These are phyloP conservation scores for Suhomyces wounanorum DNA, from an alignment of 1,139 yeast genomes.

Conservation along the genomic window DNA sequence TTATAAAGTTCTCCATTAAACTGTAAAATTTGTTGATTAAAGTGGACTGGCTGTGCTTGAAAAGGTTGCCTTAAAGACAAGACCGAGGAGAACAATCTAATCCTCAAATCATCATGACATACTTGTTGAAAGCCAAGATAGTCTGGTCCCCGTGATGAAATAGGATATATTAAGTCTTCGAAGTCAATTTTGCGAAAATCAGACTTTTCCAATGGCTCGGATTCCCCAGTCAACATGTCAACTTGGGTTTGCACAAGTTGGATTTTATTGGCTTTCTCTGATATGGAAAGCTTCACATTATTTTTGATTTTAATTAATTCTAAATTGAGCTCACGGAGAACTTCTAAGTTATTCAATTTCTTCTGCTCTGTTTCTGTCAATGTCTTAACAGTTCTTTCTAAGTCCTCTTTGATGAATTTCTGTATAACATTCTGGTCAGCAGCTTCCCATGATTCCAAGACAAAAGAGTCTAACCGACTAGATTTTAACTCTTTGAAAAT, in stretches of 20 bases:
- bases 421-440: slow-evolving; percentile 17
- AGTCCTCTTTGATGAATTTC: slow-evolving; percentile 20
- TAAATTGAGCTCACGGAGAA: slow-evolving; percentile 25
- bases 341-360: slow-evolving; percentile 30
- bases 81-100: slow-evolving; percentile 63
- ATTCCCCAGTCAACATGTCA: slow-evolving; percentile 1
- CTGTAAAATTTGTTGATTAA: slow-evolving; percentile 47
- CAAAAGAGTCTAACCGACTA: background rate
- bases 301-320: slow-evolving; percentile 30
- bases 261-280: slow-evolving; percentile 16
- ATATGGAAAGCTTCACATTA: slow-evolving; percentile 27
- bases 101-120: slow-evolving; percentile 12
- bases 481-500: background rate
- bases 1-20: slow-evolving; percentile 91
- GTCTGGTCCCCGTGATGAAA: slow-evolving; percentile 27
- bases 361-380: slow-evolving; percentile 25
- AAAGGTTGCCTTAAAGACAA: slow-evolving; percentile 79
- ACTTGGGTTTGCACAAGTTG: slow-evolving; percentile 10
- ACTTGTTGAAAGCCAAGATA: slow-evolving; percentile 17
- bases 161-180: slow-evolving; percentile 11
- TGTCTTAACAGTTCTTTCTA: slow-evolving; percentile 16
- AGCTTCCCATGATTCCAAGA: slow-evolving; percentile 23
- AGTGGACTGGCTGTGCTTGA: slow-evolving; percentile 61
- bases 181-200: background rate
- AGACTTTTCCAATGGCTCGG: background rate